A percentile compares a stretch with the other conserved stretches of the same genome.
These are phyloP conservation scores for Pichia sp. DNA, from an alignment of 1,139 yeast genomes.

Conservation along the genomic window DNA sequence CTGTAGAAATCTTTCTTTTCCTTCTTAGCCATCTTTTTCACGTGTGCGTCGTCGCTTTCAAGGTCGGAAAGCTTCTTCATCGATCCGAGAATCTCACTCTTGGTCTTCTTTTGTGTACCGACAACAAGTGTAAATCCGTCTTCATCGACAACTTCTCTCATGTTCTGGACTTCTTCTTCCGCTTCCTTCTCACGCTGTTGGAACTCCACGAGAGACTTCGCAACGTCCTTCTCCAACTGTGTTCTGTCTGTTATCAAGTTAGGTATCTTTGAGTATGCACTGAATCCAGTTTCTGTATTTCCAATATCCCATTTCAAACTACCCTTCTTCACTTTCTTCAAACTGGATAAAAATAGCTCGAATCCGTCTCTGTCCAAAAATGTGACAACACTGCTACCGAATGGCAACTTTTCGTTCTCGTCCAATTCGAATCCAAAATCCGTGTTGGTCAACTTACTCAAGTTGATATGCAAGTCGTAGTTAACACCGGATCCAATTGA, in stretches of 20 bases:
- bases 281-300: slow-evolving; percentile 19
- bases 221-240: slow-evolving; percentile 49
- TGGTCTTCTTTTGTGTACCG: slow-evolving; percentile 80
- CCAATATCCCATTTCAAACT: slow-evolving; percentile 23
- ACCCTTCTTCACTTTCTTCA: slow-evolving; percentile 15
- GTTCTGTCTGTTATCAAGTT: slow-evolving; percentile 43
- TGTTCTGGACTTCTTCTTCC: slow-evolving; percentile 52
- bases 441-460: slow-evolving; percentile 60
- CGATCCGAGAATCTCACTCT: slow-evolving; percentile 61
- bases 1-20: slow-evolving; percentile 93
- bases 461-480: slow-evolving; percentile 53
- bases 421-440: slow-evolving; percentile 35
- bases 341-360: slow-evolving; percentile 52
- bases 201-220: slow-evolving; percentile 62
- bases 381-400: slow-evolving; percentile 68
- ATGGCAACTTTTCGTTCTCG: slow-evolving; percentile 47
- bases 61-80: slow-evolving; percentile 47
- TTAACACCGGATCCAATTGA: slow-evolving; percentile 24
- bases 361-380: slow-evolving; percentile 77
- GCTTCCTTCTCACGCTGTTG: slow-evolving; percentile 70
- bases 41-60: slow-evolving; percentile 46
- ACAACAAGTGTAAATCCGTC: slow-evolving; percentile 94
- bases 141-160: slow-evolving; percentile 71
- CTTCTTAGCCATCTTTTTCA: slow-evolving; percentile 69
- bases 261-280: slow-evolving; percentile 21